phyloP scores from a whole-genome alignment of 164 flowering plant genomes.

The Dillenia suffruticosa region DNA sequence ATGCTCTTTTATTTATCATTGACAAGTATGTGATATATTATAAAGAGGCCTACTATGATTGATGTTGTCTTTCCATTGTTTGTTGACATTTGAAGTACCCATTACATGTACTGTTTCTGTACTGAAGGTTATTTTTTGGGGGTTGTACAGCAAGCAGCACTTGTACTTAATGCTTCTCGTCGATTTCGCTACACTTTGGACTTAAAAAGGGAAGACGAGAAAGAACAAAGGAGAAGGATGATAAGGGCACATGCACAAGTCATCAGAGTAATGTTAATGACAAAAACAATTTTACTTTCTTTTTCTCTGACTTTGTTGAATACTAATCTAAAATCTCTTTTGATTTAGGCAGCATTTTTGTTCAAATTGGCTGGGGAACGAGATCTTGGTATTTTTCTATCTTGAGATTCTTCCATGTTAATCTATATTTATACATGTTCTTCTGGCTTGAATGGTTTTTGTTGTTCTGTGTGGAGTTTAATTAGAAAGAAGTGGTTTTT shows the following conservation, averaged over 20 bases:
- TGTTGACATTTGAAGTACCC: no score
- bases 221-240: slow-evolving; percentile 46
- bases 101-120: no score
- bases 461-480: no score
- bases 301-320: neutral
- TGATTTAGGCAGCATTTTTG: slow-evolving; percentile 82
- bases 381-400: slow-evolving; percentile 36
- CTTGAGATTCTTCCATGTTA: neutral
- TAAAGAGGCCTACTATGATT: no score
- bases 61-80: no score
- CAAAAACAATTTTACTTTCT: neutral
- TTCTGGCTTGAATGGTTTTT: no score
- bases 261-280: slow-evolving; percentile 41
- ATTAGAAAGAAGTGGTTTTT: no score
- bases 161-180: slow-evolving; percentile 70
- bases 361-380: slow-evolving; percentile 64
- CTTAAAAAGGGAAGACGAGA: slow-evolving; percentile 46
- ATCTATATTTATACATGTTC: no score
- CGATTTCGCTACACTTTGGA: slow-evolving; percentile 73
- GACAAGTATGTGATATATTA: no score
- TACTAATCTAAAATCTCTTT: slow-evolving; percentile 1
- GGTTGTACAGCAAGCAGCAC: slow-evolving; percentile 62
- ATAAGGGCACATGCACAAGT: slow-evolving; percentile 84
- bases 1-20: no score
- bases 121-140: no score